Percentiles rank a stretch among this genome's conserved stretches.
These are phyloP conservation scores for Heliamphora exappendiculata DNA, from an alignment of 148 eudicot genomes.

Conservation along the genomic window DNA sequence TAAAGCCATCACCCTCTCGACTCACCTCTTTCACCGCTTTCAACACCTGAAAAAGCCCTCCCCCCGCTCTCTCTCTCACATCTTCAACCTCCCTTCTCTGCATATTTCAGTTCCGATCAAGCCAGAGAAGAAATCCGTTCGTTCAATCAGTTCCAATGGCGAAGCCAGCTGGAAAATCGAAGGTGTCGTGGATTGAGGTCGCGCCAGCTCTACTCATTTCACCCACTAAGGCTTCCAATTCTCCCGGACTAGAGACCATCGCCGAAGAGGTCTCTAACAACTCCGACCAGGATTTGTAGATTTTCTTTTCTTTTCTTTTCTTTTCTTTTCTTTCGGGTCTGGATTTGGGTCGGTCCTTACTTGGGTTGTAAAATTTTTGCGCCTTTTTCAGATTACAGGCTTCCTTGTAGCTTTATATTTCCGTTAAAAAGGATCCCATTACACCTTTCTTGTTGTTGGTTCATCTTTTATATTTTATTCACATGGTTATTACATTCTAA, in stretches of 20 bases:
- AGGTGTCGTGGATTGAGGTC: background rate
- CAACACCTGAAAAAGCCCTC: too few relatives aligned
- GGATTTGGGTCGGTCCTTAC: too few relatives aligned
- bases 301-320: too few relatives aligned
- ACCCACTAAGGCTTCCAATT: conserved; percentile 1
- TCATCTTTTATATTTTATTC: too few relatives aligned
- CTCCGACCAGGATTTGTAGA: background rate
- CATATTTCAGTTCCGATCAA: background rate
- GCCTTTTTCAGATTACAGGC: too few relatives aligned
- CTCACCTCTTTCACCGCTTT: background rate
- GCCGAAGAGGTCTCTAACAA: background rate
- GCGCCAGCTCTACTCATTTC: background rate
- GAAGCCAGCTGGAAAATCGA: background rate
- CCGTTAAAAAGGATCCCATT: too few relatives aligned
- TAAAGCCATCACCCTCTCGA: background rate
- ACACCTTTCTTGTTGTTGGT: too few relatives aligned
- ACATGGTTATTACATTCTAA: too few relatives aligned
- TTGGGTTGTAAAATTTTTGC: too few relatives aligned
- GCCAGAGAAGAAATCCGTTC: background rate
- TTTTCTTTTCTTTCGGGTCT: too few relatives aligned
- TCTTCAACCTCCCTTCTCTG: background rate
- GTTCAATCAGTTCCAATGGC: background rate
- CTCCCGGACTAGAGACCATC: background rate
- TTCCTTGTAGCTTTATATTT: too few relatives aligned
- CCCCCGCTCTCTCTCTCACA: background rate